These are phyloP conservation scores for Chalciporus chontae DNA, from an alignment of 768 basidiomycete genomes.

Conservation along the genomic window DNA sequence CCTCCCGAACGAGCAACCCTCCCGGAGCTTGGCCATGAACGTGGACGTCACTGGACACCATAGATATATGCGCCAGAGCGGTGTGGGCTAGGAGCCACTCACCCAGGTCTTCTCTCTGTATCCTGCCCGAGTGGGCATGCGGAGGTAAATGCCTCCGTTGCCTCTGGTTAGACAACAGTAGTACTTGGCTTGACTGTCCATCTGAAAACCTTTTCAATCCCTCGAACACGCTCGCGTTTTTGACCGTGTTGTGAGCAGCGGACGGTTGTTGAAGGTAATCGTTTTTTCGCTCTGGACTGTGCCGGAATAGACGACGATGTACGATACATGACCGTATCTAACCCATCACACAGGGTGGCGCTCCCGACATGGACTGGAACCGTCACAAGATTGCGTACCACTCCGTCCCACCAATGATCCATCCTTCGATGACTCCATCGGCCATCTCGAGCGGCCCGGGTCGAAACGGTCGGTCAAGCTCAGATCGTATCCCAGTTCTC, in stretches of 20 bases:
- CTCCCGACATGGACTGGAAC: conserved; percentile 95
- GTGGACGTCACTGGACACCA: too few species aligned
- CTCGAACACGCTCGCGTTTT: conserved; percentile 69
- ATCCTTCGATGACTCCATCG: conserved; percentile 71
- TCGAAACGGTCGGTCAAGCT: conserved; percentile 73
- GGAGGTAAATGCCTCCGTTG: conserved; percentile 77
- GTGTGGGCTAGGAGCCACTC: conserved; percentile 11
- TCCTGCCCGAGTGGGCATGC: conserved; percentile 73
- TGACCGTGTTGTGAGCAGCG: conserved; percentile 87
- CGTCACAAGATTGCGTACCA: conserved; percentile 92
- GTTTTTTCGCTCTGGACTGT: background rate
- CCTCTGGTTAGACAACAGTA: conserved; percentile 78
- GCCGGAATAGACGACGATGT: too few species aligned
- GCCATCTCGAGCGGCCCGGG: conserved; percentile 32
- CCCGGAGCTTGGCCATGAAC: conserved; percentile 70
- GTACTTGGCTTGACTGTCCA: conserved; percentile 99
- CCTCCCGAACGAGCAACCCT: conserved; percentile 77
- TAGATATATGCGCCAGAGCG: too few species aligned
- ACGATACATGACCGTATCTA: too few species aligned
- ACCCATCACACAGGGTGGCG: conserved; percentile 61
- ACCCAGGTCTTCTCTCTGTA: conserved; percentile 97
- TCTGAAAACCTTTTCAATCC: conserved; percentile 82
- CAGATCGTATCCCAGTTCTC: conserved; percentile 70
- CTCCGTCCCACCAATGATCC: conserved; percentile 72
- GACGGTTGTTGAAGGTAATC: conserved; percentile 78